phyloP scores from a whole-genome alignment of 2,329 filamentous ascomycete genomes.

The Botrytis elliptica region DNA sequence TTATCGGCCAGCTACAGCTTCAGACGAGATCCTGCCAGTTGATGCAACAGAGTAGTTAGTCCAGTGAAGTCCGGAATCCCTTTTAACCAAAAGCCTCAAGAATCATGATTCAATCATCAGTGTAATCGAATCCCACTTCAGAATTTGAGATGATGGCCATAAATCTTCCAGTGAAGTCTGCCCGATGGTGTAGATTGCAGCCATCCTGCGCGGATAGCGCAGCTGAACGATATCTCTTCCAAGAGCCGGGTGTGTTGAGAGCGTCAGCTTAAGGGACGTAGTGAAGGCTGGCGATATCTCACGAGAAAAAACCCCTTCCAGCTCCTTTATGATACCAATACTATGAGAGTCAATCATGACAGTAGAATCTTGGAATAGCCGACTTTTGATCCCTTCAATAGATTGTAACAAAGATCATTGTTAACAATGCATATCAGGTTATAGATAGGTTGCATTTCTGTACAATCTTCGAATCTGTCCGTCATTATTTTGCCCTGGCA shows the following conservation, averaged over 20 bases:
- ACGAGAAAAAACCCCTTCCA: neutral
- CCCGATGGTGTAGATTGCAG: fast-evolving
- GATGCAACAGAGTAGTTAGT: neutral
- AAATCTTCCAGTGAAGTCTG: neutral
- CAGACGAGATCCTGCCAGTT: neutral
- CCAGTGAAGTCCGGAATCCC: neutral
- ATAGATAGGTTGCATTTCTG: neutral
- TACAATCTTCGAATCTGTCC: neutral
- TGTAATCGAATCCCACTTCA: neutral
- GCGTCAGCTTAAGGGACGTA: neutral
- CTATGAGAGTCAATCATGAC: neutral
- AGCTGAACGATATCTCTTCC: neutral
- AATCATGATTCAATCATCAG: neutral
- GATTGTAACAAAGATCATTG: neutral
- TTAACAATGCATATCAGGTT: too few relatives aligned
- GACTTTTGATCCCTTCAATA: neutral
- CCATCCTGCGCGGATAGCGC: neutral
- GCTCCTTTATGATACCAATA: too few relatives aligned
- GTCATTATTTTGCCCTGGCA: too few relatives aligned
- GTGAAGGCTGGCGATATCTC: neutral
- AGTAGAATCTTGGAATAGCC: neutral
- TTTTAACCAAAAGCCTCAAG: neutral
- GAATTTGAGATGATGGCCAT: neutral
- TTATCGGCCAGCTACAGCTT: neutral
- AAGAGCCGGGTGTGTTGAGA: neutral